Evolutionary conservation across 2,329 filamentous ascomycete genomes (phyloP).

Genomic region (Claviceps sp.): DNA sequence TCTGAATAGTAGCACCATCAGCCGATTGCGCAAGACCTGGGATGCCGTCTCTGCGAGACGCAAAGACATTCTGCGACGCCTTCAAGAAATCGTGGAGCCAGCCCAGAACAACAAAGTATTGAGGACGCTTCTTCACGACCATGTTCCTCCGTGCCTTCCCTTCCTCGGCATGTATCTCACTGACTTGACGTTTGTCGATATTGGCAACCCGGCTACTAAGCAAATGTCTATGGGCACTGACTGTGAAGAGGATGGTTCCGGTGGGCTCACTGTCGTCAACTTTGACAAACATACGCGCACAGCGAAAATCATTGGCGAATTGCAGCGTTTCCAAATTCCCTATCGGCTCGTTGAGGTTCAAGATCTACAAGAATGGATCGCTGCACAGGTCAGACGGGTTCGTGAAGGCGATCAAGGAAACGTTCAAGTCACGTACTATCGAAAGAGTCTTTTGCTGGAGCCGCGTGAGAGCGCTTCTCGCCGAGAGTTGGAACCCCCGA

Average conservation of each 20-base stretch:
- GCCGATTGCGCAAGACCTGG: constrained; percentile 82
- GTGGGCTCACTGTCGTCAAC: constrained; percentile 73
- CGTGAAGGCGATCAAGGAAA: constrained; percentile 44
- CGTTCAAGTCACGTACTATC: constrained; percentile 54
- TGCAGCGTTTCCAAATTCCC: constrained; percentile 91
- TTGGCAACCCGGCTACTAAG: constrained; percentile 79
- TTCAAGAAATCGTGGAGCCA: constrained; percentile 78
- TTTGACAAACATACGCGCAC: constrained; percentile 95
- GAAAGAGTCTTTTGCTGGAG: constrained; percentile 73
- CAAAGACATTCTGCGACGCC: constrained; percentile 60
- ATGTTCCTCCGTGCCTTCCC: constrained; percentile 82
- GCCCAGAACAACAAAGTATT: constrained; percentile 84
- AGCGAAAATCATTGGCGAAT: constrained; percentile 86
- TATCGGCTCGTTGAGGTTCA: constrained; percentile 72
- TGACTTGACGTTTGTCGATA: constrained; percentile 89
- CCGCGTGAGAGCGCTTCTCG: constrained; percentile 44
- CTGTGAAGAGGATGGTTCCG: constrained; percentile 47
- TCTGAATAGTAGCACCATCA: constrained; percentile 81
- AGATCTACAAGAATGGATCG: constrained; percentile 88
- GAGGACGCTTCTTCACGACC: constrained; percentile 68
- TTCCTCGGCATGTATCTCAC: constrained; percentile 96
- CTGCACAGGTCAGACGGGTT: constrained; percentile 65
- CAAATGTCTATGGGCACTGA: constrained; percentile 41
- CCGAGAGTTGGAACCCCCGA: constrained; percentile 20
- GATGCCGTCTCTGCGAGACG: constrained; percentile 75